Evolutionary conservation across 208 protist species (phyloP).

Genomic region (Trypanosoma melophagium): DNA sequence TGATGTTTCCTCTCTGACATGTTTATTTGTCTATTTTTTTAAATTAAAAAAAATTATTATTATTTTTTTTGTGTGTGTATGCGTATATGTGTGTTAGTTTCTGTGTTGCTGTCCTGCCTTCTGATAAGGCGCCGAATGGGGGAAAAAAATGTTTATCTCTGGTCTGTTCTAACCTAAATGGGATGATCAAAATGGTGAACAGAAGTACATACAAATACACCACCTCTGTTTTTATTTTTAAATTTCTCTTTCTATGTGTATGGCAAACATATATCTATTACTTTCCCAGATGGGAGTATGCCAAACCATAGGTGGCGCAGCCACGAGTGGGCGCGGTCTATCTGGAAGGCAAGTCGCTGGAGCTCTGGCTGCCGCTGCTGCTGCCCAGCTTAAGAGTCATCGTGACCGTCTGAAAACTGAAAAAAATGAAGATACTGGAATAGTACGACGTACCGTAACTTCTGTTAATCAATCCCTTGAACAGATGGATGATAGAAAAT

Average conservation of each 20-base stretch:
- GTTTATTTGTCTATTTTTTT: no score
- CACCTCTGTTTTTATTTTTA: conserved; percentile 3
- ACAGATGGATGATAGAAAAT: conserved; percentile 29
- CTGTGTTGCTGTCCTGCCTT: no score
- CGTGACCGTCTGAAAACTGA: conserved; percentile 8
- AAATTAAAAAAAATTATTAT: no score
- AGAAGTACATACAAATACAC: no score
- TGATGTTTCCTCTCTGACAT: no score
- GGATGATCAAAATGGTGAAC: no score
- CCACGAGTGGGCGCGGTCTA: conserved; percentile 74
- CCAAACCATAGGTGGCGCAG: conserved; percentile 37
- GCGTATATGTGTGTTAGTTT: no score
- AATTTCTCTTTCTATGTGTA: not conserved
- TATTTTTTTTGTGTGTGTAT: no score
- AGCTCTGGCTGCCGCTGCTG: conserved; percentile 38
- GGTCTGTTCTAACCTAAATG: no score
- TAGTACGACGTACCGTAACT: conserved; percentile 19
- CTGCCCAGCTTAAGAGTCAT: conserved; percentile 27
- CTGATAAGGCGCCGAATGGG: no score
- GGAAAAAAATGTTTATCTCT: no score
- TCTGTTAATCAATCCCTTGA: conserved; percentile 22
- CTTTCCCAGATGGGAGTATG: conserved; percentile 25
- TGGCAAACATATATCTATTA: not conserved
- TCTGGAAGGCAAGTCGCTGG: conserved; percentile 62
- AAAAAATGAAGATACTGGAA: not conserved